Conservation (phyloP, 1,284 basidiomycete genomes). For the Ustilago bromivora region DNA sequence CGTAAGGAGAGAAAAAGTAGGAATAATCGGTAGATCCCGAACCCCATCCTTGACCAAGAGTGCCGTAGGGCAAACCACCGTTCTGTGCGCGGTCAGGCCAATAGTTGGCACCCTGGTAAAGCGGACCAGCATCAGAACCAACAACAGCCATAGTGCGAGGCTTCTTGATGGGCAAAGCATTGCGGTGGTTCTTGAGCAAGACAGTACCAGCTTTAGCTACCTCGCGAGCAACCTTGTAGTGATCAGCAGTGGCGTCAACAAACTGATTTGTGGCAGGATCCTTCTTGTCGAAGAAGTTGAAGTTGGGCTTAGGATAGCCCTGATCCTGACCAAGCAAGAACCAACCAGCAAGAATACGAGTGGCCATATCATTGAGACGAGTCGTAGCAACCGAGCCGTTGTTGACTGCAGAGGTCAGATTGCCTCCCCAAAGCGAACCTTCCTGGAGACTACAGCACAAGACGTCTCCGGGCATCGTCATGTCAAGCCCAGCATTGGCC, state of each 20-base stretch:
- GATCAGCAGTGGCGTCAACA: slow-evolving; percentile 80
- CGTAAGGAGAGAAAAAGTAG: slow-evolving; percentile 73
- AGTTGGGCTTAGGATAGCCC: slow-evolving; percentile 62
- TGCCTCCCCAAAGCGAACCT: slow-evolving; percentile 57
- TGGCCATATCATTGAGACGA: slow-evolving; percentile 72
- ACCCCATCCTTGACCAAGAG: slow-evolving; percentile 86
- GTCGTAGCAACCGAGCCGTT: slow-evolving; percentile 77
- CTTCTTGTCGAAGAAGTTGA: slow-evolving; percentile 56
- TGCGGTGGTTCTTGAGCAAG: slow-evolving; percentile 77
- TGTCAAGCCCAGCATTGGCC: slow-evolving; percentile 78
- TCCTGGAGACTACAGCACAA: slow-evolving; percentile 38
- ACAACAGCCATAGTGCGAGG: slow-evolving; percentile 56
- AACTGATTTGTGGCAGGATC: slow-evolving; percentile 73
- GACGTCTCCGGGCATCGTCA: slow-evolving; percentile 71
- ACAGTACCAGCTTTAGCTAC: slow-evolving; percentile 81
- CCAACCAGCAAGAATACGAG: slow-evolving; percentile 66
- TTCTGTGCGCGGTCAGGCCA: slow-evolving; percentile 74
- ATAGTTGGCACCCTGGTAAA: slow-evolving; percentile 78
- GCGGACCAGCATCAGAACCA: slow-evolving; percentile 77
- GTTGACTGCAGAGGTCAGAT: slow-evolving; percentile 77
- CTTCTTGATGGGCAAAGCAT: slow-evolving; percentile 52
- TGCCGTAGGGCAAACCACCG: slow-evolving; percentile 74
- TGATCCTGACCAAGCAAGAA: slow-evolving; percentile 70
- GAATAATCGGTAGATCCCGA: slow-evolving; percentile 73
- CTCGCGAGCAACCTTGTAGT: slow-evolving; percentile 77